These are phyloP conservation scores for Linnemannia hyalina DNA, from an alignment of 192 early-diverging fungal genomes.

Conservation along the genomic window DNA sequence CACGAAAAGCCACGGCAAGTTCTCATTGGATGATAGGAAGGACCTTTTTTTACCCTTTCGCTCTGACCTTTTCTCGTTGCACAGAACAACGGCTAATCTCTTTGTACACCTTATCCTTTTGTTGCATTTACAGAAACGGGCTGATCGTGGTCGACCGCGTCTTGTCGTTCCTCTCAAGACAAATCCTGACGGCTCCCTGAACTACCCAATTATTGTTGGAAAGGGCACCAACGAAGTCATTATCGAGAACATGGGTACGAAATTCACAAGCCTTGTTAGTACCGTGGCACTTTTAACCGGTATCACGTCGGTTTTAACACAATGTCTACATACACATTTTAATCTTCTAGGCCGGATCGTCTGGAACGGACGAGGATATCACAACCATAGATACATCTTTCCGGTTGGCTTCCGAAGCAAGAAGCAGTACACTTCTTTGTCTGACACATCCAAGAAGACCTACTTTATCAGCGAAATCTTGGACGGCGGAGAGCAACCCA, in stretches of 20 bases:
- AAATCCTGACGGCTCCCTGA: conserved; percentile 63
- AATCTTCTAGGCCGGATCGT: conserved; percentile 59
- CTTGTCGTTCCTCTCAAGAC: conserved; percentile 66
- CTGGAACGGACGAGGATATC: conserved; percentile 72
- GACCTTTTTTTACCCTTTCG: background rate
- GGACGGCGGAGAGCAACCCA: conserved; percentile 71
- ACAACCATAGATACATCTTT: conserved; percentile 79
- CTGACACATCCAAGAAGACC: conserved; percentile 62
- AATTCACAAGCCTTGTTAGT: background rate
- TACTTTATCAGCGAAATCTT: conserved; percentile 77
- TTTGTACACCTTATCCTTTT: background rate
- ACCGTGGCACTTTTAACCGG: background rate
- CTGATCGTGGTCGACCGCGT: conserved; percentile 70
- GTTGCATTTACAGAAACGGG: conserved; percentile 60
- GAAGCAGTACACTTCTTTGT: conserved; percentile 71
- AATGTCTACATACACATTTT: background rate
- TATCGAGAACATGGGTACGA: conserved; percentile 68
- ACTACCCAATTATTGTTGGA: conserved; percentile 71
- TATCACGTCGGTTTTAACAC: background rate
- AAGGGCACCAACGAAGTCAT: conserved; percentile 72
- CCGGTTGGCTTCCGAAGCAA: conserved; percentile 76
- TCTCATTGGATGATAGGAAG: background rate
- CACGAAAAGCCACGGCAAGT: conserved; percentile 48
- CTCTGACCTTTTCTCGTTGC: background rate
- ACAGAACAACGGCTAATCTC: background rate